Evolutionary conservation across 345 rosid species (phyloP), one percentile per base, ranked within the genome.

Genomic region (Aegle marmelos): DNA sequence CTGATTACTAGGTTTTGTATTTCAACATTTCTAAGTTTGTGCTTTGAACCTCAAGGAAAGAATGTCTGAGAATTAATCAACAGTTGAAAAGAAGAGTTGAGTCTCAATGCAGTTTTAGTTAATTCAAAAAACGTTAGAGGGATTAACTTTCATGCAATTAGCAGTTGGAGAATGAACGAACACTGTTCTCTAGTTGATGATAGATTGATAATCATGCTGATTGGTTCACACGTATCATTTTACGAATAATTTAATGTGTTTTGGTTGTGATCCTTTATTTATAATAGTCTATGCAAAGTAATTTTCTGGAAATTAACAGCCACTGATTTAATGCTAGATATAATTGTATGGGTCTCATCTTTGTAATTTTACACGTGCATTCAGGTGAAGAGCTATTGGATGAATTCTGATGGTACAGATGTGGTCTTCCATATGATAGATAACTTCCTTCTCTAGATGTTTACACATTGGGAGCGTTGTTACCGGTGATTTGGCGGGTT

Each of bases 381-480:
- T 79, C 91, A 94, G 98, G 98, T 94, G 81, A 93, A 89, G 88
- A 87, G 83, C 81, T 89, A 93, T 85, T 93, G 98, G 97, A 78
- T 94, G 81, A 89, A 94, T 86, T 92, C 97, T 14, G 94, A 94
- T 87, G 98, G 98, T 36, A 91, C 91, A 2, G 98, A 94, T 84
- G 98, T 94, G 76, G 92, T 93, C 34, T 91, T 81, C 81, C 98
- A 94, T 79, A 91, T 94, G 92, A 92, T 94, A 74, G 97, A 93
- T 81, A 88, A 91, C 84, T 94, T 94, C 78, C 89, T 87, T 82
- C 87, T 91, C 50, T 93, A 92, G 88, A 78, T 68, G 28, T 33
- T 9, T 31, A 25, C 68, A 73, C 2, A 53, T 39, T 21, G 54
- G 57, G 60, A 53, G 75, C 53, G 73, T 16, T 33, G 25, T 60